Evolutionary conservation across 2,329 filamentous ascomycete species (phyloP).

Genomic region (Dactylellina haptotyla): DNA sequence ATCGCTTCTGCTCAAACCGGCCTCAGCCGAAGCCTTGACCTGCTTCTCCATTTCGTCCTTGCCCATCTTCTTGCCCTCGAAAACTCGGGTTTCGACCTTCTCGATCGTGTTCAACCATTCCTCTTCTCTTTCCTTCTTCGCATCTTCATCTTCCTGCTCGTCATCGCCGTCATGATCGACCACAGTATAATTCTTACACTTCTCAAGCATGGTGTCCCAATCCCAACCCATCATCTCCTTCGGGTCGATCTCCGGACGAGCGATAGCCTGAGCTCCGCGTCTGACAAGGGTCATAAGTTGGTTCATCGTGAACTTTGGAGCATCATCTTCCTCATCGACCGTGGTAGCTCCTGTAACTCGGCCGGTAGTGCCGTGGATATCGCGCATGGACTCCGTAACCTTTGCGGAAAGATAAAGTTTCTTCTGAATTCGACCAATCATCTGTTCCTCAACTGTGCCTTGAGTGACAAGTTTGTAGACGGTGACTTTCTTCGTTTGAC

Average conservation of each 20-base stretch:
- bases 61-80: constrained; percentile 68
- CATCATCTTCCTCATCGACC: constrained; percentile 62
- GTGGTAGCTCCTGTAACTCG: constrained; percentile 23
- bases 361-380: constrained; percentile 62
- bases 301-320: constrained; percentile 66
- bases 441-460: constrained; percentile 70
- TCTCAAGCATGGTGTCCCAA: constrained; percentile 67
- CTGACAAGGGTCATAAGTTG: constrained; percentile 68
- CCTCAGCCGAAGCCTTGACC: constrained; percentile 55
- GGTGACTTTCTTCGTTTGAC: constrained; percentile 67
- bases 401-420: constrained; percentile 72
- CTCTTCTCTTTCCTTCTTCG: constrained; percentile 65
- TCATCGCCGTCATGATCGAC: constrained; percentile 62
- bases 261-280: constrained; percentile 67
- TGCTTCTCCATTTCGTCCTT: constrained; percentile 59
- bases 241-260: constrained; percentile 67
- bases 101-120: constrained; percentile 70
- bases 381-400: constrained; percentile 70
- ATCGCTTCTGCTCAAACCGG: constrained; percentile 63
- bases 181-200: constrained; percentile 67
- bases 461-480: constrained; percentile 69
- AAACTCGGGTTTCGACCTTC: constrained; percentile 68
- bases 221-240: constrained; percentile 70
- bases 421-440: constrained; percentile 70
- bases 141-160: constrained; percentile 58